Conservation (phyloP, 305 asterid species). For the Rubia tinctorum region DNA sequence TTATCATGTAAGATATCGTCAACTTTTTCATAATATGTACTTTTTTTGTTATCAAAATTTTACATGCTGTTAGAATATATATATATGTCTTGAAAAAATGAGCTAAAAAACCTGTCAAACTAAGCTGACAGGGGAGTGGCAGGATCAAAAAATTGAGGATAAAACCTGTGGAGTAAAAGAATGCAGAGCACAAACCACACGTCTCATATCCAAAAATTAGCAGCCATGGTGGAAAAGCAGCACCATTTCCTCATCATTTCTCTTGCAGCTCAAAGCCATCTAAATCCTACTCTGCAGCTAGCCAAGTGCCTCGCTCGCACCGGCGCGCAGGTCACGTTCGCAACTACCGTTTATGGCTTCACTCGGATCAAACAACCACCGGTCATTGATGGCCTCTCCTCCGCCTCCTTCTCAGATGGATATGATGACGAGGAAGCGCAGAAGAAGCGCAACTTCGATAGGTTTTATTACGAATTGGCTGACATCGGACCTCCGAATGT, state of each 20-base stretch:
- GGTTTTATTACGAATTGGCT: slow-evolving; percentile 16
- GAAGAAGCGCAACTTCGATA: neutral
- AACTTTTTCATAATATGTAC: no score
- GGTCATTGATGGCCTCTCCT: slow-evolving; percentile 24
- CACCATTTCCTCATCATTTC: slow-evolving; percentile 39
- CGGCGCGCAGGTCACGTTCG: slow-evolving; percentile 53
- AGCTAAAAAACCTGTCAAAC: no score
- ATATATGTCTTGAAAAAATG: no score
- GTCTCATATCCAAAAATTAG: neutral
- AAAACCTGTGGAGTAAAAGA: neutral
- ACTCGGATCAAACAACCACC: slow-evolving; percentile 24
- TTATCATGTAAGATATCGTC: no score
- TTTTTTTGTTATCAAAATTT: no score
- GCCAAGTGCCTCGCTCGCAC: slow-evolving; percentile 44
- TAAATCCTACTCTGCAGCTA: slow-evolving; percentile 59
- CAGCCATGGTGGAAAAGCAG: slow-evolving; percentile 30
- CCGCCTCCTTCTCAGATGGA: slow-evolving; percentile 39
- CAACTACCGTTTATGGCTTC: slow-evolving; percentile 41
- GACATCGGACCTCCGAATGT: slow-evolving; percentile 26
- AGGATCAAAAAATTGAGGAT: no score
- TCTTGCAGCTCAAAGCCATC: slow-evolving; percentile 51
- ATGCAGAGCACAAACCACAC: neutral
- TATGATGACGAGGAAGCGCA: slow-evolving; percentile 19
- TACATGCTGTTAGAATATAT: no score
- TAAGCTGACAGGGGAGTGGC: no score